Base-by-base conservation (phyloP, 495 filamentous ascomycete genomes). In the Aspergillus carlsbadensis region DNA sequence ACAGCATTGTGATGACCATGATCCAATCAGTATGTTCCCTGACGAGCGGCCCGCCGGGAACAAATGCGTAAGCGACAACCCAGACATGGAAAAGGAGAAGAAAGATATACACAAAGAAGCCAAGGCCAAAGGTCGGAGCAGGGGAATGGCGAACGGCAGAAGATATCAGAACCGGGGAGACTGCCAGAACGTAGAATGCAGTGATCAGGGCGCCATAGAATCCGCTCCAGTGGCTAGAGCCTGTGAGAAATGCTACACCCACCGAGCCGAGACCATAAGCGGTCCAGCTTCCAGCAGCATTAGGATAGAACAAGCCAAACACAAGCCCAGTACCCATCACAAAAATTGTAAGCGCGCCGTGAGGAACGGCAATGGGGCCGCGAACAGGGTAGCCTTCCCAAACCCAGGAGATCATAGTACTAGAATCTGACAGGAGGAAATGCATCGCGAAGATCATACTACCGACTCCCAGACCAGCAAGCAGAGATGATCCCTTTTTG, bases 341-440 rank as follows among this genome's bases (percentile, higher is more conserved):
- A 47, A 87, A 81, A 52, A 97, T 85, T 3, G 91, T 95, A 58
- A 84, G 82, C 51, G 88, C 88, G 47, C 91, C 95, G 65, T 99
- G 92, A 18, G 92, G 89, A 44, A 84, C 91, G 49, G 92, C 86
- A 41, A 96, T 82, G 4, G 95, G 95, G 4, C 95, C 95, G 43
- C 89, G 83, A 47, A 97, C 83, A 36, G 95, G 95, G 63, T 89
- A 98, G 15, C 95, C 95, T 57, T 96, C 91, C 95, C 95, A 99
- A n/a, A 89, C 90, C 95, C 95, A 99, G 21, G 91, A 80, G 56
- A 98, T 96, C 92, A 98, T 98, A 29, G 95, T 99, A 73, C 94
- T 97, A 0, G 92, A 97, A 67, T 99, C 95, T 0, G 94, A 96
- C 22, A 99, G 80, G 13, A 98, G 80, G 2, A 92, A 96, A 65